Evolutionary conservation across 177 flowering plant genomes (phyloP).

Genomic region (Vitis hybrid): DNA sequence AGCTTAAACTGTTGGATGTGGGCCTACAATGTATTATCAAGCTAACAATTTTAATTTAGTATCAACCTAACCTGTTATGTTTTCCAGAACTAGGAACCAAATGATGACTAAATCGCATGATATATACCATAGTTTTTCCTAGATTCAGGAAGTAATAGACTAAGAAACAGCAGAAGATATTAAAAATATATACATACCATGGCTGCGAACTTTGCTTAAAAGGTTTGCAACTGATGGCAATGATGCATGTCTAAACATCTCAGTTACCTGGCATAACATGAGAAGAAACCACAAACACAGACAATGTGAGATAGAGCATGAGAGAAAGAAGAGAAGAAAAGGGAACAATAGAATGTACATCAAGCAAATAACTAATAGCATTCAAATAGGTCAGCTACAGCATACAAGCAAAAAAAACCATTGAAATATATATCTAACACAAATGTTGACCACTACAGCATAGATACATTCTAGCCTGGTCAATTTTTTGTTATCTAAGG

Average conservation of each 20-base stretch:
- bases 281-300: background rate
- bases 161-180: background rate
- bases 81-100: background rate
- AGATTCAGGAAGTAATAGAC: background rate
- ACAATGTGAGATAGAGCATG: background rate
- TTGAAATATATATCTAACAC: too few species aligned
- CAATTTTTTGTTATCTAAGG: too few species aligned
- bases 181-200: slow-evolving; percentile 42
- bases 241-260: slow-evolving; percentile 64
- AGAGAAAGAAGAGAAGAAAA: too few species aligned
- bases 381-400: background rate
- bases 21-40: too few species aligned
- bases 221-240: slow-evolving; percentile 54
- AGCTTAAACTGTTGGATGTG: too few species aligned
- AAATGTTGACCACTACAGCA: too few species aligned
- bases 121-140: background rate
- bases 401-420: background rate
- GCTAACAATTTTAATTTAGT: too few species aligned
- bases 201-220: slow-evolving; percentile 71
- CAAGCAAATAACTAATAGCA: background rate
- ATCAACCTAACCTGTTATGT: background rate
- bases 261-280: slow-evolving; percentile 47
- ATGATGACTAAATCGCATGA: background rate
- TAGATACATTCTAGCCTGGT: too few species aligned
- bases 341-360: background rate